phyloP scores from a whole-genome alignment of 306 rosid species.

The Myrica gale region DNA sequence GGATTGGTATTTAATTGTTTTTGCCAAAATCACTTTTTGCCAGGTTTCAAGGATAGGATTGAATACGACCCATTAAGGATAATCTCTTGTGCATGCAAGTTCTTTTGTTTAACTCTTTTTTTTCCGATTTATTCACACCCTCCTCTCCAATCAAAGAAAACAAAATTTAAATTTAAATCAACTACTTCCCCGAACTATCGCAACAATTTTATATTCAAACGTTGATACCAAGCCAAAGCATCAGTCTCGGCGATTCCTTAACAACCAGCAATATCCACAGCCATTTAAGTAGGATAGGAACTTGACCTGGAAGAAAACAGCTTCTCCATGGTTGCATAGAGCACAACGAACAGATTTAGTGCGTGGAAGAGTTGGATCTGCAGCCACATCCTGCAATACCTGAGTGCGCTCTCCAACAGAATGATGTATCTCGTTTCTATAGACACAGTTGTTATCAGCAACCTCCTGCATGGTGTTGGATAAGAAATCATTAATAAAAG shows the following conservation, averaged over 20 bases:
- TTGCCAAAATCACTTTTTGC: background rate
- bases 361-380: slow-evolving; percentile 99
- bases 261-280: no score
- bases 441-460: slow-evolving; percentile 89
- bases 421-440: slow-evolving; percentile 89
- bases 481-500: background rate
- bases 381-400: slow-evolving; percentile 84
- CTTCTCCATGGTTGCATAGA: slow-evolving; percentile 94
- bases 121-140: background rate
- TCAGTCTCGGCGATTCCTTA: background rate
- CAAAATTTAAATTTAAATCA: background rate
- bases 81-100: background rate
- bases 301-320: slow-evolving; percentile 92
- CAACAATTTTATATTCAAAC: background rate
- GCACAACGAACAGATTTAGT: slow-evolving; percentile 87
- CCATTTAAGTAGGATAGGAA: background rate
- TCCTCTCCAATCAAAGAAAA: background rate
- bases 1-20: background rate
- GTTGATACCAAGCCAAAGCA: background rate
- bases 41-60: background rate
- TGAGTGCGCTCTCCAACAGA: slow-evolving; percentile 92
- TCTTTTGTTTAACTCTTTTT: background rate
- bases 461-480: slow-evolving; percentile 57
- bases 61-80: background rate
- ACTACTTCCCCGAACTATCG: background rate